Percentiles rank a stretch among this genome's conserved stretches.
These are phyloP conservation scores for Xanthoparmelia taractica DNA, from an alignment of 495 filamentous ascomycete species.

Conservation along the genomic window DNA sequence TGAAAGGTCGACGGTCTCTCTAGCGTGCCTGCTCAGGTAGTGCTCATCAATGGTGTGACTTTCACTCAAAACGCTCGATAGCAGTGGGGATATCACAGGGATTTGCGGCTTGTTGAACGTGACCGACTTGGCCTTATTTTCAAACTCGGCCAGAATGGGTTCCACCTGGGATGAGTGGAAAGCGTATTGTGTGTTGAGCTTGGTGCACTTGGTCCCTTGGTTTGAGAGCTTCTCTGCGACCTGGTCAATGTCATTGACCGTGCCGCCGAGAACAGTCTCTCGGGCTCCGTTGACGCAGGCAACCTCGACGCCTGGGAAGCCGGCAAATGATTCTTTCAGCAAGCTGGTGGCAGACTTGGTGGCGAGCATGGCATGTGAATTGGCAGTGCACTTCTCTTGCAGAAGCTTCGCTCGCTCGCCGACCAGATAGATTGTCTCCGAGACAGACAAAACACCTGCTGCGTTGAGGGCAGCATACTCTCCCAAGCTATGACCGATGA, in stretches of 20 bases:
- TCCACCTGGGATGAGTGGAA: slow-evolving; percentile 80
- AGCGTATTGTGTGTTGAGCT: slow-evolving; percentile 66
- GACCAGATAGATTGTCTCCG: slow-evolving; percentile 73
- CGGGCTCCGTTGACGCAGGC: slow-evolving; percentile 47
- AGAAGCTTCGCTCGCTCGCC: slow-evolving; percentile 73
- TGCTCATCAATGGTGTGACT: slow-evolving; percentile 41
- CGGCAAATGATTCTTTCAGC: slow-evolving; percentile 8
- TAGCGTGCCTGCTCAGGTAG: slow-evolving; percentile 25
- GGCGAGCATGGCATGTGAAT: slow-evolving; percentile 59
- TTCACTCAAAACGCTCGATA: slow-evolving; percentile 51
- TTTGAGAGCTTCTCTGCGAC: slow-evolving; percentile 50
- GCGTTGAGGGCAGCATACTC: slow-evolving; percentile 83
- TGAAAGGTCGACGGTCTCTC: slow-evolving; percentile 27
- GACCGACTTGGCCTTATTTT: slow-evolving; percentile 49
- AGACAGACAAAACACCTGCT: slow-evolving; percentile 68
- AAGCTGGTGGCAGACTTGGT: slow-evolving; percentile 30
- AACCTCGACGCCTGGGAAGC: slow-evolving; percentile 31
- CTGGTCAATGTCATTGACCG: slow-evolving; percentile 41
- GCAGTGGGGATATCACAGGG: slow-evolving; percentile 65
- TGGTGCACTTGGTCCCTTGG: slow-evolving; percentile 56
- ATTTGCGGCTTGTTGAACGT: slow-evolving; percentile 53
- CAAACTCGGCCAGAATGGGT: slow-evolving; percentile 62
- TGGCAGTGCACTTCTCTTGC: slow-evolving; percentile 57
- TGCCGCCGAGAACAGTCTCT: slow-evolving; percentile 46
- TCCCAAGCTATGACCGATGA: slow-evolving; percentile 79